Base-by-base conservation (phyloP, 768 basidiomycete species). In the Dacryopinax spathularia region DNA sequence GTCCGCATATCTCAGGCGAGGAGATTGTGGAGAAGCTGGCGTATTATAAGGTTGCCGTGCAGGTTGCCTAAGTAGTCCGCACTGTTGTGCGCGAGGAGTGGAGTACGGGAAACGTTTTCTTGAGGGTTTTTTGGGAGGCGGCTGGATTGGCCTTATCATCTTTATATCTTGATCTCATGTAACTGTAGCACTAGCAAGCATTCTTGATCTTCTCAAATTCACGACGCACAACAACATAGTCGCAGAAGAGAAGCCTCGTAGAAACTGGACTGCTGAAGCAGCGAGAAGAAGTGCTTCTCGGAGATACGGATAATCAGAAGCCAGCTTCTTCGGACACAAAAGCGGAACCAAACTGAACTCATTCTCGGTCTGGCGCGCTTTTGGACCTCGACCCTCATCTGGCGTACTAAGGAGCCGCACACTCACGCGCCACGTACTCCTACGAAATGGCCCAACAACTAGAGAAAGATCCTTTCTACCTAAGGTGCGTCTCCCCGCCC, bases 401-500 rank as follows among this genome's bases (percentile, higher is more conserved):
- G n/a, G n/a, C n/a, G n/a, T n/a, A n/a, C n/a, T n/a, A n/a, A n/a
- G n/a, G n/a, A n/a, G n/a, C n/a, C 25, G 29, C 25, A 29, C 48
- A 5, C 10, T 56, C 48, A 10, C 48, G n/a, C 43, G 43, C 22
- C 43, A n/a, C 25, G n/a, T 44, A 56, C 20, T 29, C 9, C 48
- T 4, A 15, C 3, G 31, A 29, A 56, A 56, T 56, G 48, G 48
- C 48, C 29, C 48, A 56, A 20, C 31, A 75, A 31, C 73, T 75
- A 70, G 86, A 87, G 66, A 85, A 80, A 67, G 88, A 90, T 70
- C 87, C 87, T 1, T 90, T 90, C 74, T 90, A 89, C 74, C 78
- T 89, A 66, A 82, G 88, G 88, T 86, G 73, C 20, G 79, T 70
- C 37, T 20, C 34, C 34, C 65, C 63, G 22, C 33, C 62, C 15